Evolutionary conservation across 1,284 basidiomycete genomes (phyloP).

Genomic region (Chalciporus sp.): DNA sequence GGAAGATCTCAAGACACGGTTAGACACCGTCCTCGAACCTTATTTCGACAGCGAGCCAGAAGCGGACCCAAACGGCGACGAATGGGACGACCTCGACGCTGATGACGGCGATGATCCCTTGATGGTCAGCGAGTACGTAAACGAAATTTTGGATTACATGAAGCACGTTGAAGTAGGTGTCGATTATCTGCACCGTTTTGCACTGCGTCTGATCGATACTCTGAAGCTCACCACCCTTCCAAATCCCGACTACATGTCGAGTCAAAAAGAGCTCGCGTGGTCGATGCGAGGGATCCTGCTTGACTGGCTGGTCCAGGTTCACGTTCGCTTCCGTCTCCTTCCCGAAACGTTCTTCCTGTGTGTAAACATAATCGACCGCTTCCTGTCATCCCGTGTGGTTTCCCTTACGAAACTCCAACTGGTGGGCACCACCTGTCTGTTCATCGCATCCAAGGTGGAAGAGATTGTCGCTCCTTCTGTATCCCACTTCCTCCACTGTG

Average conservation of each 20-base stretch:
- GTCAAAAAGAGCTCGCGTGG: slow-evolving; percentile 90
- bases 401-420: slow-evolving; percentile 94
- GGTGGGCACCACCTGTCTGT: slow-evolving; percentile 92
- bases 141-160: slow-evolving; percentile 94
- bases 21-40: slow-evolving; percentile 41
- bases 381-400: slow-evolving; percentile 88
- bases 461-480: slow-evolving; percentile 94
- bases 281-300: slow-evolving; percentile 93
- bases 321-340: slow-evolving; percentile 89
- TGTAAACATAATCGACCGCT: slow-evolving; percentile 95
- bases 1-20: slow-evolving; percentile 29
- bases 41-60: slow-evolving; percentile 48
- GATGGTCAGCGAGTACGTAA: slow-evolving; percentile 97
- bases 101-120: slow-evolving; percentile 94
- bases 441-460: slow-evolving; percentile 94
- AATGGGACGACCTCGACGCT: slow-evolving; percentile 89
- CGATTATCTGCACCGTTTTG: slow-evolving; percentile 6
- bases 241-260: slow-evolving; percentile 88
- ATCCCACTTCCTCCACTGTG: slow-evolving; percentile 85
- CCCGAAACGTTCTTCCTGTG: slow-evolving; percentile 97
- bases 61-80: slow-evolving; percentile 60
- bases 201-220: slow-evolving; percentile 9
- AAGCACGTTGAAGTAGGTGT: slow-evolving; percentile 65
- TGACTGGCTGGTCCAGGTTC: slow-evolving; percentile 98
- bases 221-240: slow-evolving; percentile 79